phyloP scores from a whole-genome alignment of 305 asterid genomes.

The Solanum hybrid region DNA sequence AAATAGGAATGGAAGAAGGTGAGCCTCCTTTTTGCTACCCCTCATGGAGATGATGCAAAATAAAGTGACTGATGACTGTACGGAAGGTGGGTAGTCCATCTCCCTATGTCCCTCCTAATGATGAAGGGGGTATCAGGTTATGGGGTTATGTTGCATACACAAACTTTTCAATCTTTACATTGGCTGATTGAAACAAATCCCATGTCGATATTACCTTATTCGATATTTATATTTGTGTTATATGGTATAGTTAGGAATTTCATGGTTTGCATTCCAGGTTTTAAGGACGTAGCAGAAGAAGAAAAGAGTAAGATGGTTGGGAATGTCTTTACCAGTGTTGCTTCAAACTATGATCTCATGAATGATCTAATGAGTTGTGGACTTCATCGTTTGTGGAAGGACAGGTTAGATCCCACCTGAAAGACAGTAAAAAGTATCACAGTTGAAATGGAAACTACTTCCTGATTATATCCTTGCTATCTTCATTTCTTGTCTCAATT shows the following conservation, averaged over 20 bases:
- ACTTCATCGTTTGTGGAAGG: slow-evolving; percentile 87
- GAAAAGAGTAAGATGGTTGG: slow-evolving; percentile 79
- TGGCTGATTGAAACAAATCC: neutral
- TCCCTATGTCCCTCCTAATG: neutral
- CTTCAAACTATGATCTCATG: slow-evolving; percentile 83
- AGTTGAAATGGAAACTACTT: neutral
- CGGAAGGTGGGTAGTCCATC: neutral
- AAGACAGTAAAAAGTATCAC: neutral
- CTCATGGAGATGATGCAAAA: neutral
- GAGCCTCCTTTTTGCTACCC: neutral
- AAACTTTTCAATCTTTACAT: neutral
- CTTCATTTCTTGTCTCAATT: neutral
- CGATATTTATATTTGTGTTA: neutral
- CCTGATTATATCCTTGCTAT: neutral
- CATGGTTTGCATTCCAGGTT: slow-evolving; percentile 38
- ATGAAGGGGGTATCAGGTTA: neutral
- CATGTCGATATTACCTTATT: neutral
- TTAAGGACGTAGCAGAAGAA: slow-evolving; percentile 71
- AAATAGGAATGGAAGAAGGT: neutral
- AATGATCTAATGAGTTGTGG: slow-evolving; percentile 94
- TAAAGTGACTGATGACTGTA: neutral
- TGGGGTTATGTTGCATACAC: neutral
- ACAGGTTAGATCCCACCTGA: slow-evolving; percentile 39
- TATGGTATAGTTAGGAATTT: slow-evolving; percentile 3
- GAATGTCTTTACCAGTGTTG: slow-evolving; percentile 73